Percentiles rank a stretch among this genome's conserved stretches.
Evolutionary conservation across 257 asterid species (phyloP).

Genomic region (Handroanthus guayacan): DNA sequence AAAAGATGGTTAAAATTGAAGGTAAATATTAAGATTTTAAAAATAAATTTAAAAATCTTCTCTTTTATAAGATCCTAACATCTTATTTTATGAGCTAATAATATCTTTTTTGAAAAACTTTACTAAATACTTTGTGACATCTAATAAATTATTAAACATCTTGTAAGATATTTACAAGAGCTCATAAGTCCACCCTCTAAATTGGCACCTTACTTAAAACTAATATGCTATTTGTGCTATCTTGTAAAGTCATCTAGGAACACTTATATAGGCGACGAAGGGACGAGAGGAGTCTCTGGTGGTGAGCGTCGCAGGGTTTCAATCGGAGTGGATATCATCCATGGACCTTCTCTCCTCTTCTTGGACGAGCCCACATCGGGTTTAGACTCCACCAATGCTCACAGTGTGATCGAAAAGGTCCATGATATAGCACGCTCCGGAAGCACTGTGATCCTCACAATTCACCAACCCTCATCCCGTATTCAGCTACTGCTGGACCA

Average conservation of each 20-base stretch:
- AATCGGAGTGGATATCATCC: conserved; percentile 86
- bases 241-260: conserved; percentile 64
- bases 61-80: no score
- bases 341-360: conserved; percentile 78
- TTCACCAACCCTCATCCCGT: conserved; percentile 87
- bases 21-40: no score
- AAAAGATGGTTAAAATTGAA: no score
- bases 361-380: conserved; percentile 93
- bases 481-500: conserved; percentile 76
- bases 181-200: neutral
- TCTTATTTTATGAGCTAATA: no score
- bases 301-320: conserved; percentile 93
- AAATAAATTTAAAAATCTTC: no score
- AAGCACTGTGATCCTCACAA: conserved; percentile 83
- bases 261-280: conserved; percentile 94
- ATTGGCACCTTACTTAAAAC: neutral
- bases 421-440: conserved; percentile 77
- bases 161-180: no score
- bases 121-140: no score
- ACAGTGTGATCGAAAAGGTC: conserved; percentile 81
- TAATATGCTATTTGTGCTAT: conserved; percentile 5
- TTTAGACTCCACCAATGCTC: conserved; percentile 88
- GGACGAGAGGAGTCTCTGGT: conserved; percentile 85
- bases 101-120: no score
- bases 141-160: no score